Base-by-base conservation (phyloP, 2,329 filamentous ascomycete genomes). In the Huntiella omanensis region DNA sequence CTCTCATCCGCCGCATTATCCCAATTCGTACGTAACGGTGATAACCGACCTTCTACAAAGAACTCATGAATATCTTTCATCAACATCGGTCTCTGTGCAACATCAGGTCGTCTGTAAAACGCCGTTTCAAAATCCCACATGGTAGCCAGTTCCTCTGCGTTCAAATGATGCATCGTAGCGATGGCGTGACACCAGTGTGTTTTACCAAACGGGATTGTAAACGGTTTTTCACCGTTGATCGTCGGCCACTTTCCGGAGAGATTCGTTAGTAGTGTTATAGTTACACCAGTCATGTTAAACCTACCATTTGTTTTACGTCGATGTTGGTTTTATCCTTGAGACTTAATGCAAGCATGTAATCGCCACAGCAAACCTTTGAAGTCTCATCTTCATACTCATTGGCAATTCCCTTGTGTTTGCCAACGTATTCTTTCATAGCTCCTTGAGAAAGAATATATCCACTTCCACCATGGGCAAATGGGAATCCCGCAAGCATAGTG, bases 401-500 rank as follows among this genome's bases (percentile, higher is more conserved):
- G 4, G 61, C 68, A 6, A 73, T 55, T 4, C 62, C 62, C 2
- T 59, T 57, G 38, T 66, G 54, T 32, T 62, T 59, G 3, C 59
- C 62, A 1, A 62, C 59, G 33, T 73, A 64, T 32, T 58, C 58
- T 42, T 64, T 56, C 64, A 78, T 69, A 3, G 71, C 65, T 1
- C 64, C 66, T 33, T 66, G 59, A 19, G 69, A 73, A 28, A 75
- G 52, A 19, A 70, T 52, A 47, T 72, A 73, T 1, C 73, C 73
- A 40, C 67, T 71, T 2, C 72, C 72, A 3, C 72, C 72, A 52
- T 76, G 72, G 1, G 60, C 71, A 50, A 76, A 76, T 5, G 58
- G 53, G 38, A 66, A 60, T 17, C 55, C 55, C 13, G 57, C 55
- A 34, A 70, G 54, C 41, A 64, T 60, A 6, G 67, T 63, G 4